Evolutionary conservation across 495 filamentous ascomycete species (phyloP).

Genomic region (Bryoglossum gracile): DNA sequence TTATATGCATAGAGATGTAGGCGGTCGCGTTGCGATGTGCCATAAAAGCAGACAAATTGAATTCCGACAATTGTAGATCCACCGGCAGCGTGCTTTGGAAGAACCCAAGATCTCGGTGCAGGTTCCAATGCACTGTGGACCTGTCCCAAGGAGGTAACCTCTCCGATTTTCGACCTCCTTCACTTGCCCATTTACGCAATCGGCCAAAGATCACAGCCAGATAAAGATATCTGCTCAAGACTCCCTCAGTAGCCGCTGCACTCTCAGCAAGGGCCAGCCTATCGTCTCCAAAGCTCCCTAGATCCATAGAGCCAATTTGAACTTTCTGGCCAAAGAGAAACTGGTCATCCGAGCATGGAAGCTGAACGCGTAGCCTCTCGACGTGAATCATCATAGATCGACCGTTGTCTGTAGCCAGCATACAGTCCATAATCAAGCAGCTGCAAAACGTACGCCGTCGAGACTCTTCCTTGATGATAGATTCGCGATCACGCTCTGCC

Average conservation of each 20-base stretch:
- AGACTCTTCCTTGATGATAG: conserved; percentile 64
- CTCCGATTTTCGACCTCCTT: conserved; percentile 56
- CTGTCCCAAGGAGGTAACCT: conserved; percentile 52
- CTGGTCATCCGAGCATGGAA: conserved; percentile 58
- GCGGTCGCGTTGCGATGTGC: conserved; percentile 65
- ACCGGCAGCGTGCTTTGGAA: conserved; percentile 66
- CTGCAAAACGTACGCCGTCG: conserved; percentile 80
- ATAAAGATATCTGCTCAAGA: conserved; percentile 68
- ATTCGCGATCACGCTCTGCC: conserved; percentile 16
- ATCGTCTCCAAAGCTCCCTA: conserved; percentile 6
- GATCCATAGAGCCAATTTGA: conserved; percentile 40
- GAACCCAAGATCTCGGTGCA: conserved; percentile 49
- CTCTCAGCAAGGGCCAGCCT: conserved; percentile 30
- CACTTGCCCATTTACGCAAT: conserved; percentile 67
- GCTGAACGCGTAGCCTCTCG: conserved; percentile 59
- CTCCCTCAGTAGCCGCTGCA: conserved; percentile 55
- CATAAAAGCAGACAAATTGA: conserved; percentile 76
- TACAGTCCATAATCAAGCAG: conserved; percentile 75
- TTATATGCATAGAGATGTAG: conserved; percentile 72
- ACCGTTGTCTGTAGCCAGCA: conserved; percentile 68
- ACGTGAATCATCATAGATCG: conserved; percentile 63
- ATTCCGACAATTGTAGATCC: conserved; percentile 60
- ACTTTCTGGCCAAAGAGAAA: conserved; percentile 64
- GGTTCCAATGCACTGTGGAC: conserved; percentile 52
- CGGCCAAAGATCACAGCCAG: conserved; percentile 73